phyloP scores from a whole-genome alignment of 2,329 filamentous ascomycete genomes.

The Fusarium sp. region DNA sequence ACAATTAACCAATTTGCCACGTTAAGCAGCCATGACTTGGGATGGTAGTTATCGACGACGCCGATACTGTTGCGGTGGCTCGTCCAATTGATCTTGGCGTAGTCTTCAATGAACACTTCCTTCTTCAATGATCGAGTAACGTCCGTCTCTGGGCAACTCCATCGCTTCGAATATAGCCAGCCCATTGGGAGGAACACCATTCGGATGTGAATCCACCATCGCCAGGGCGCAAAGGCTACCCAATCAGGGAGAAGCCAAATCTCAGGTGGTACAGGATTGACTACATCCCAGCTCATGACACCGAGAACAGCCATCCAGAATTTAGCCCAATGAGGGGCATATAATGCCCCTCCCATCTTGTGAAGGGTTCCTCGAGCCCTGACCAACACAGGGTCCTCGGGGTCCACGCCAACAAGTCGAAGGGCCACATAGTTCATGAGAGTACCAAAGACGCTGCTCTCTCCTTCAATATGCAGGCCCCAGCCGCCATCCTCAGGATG shows the following conservation, averaged over 20 bases:
- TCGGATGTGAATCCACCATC: slow-evolving; percentile 99
- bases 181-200: slow-evolving; percentile 95
- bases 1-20: slow-evolving; percentile 82
- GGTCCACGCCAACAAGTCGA: slow-evolving; percentile 83
- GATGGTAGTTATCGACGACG: slow-evolving; percentile 87
- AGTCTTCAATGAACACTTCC: slow-evolving; percentile 85
- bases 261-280: slow-evolving; percentile 94
- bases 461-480: slow-evolving; percentile 95
- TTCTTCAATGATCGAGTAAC: slow-evolving; percentile 79
- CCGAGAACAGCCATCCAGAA: slow-evolving; percentile 92
- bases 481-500: slow-evolving; percentile 93
- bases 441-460: slow-evolving; percentile 92
- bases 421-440: slow-evolving; percentile 87
- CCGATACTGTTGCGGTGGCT: slow-evolving; percentile 86
- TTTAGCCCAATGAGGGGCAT: slow-evolving; percentile 95
- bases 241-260: slow-evolving; percentile 93
- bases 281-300: slow-evolving; percentile 88
- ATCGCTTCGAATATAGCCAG: slow-evolving; percentile 87
- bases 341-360: slow-evolving; percentile 84
- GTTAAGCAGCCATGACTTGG: slow-evolving; percentile 88
- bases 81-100: slow-evolving; percentile 82
- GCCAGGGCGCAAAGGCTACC: slow-evolving; percentile 89
- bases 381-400: slow-evolving; percentile 86
- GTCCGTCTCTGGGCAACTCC: slow-evolving; percentile 81
- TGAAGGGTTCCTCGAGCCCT: slow-evolving; percentile 87